phyloP scores from a whole-genome alignment of 192 early-diverging fungal species.

The Linnemannia schmuckeri region DNA sequence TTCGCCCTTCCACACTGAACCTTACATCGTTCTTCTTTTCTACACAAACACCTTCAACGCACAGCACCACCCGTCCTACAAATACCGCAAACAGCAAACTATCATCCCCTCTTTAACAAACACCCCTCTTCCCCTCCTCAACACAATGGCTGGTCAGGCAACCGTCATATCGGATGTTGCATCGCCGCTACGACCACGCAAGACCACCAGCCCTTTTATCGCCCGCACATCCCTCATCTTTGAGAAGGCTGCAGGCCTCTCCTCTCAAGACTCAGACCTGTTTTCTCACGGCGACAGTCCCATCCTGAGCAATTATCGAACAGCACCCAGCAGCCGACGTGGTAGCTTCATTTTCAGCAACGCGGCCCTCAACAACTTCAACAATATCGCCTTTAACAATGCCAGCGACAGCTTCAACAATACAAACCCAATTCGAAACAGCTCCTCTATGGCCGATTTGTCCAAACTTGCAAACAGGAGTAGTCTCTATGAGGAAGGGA shows the following conservation, averaged over 20 bases:
- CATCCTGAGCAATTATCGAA: background rate
- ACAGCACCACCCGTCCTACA: no score
- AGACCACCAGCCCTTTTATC: constrained; percentile 20
- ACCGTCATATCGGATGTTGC: constrained; percentile 12
- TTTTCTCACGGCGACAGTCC: background rate
- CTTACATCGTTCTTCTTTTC: background rate
- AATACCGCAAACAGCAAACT: no score
- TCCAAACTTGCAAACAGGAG: background rate
- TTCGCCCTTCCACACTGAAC: background rate
- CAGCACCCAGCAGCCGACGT: background rate
- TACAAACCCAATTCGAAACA: background rate
- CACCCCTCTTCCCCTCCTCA: no score
- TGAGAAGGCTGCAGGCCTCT: background rate
- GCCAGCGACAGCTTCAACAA: background rate
- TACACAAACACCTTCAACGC: no score
- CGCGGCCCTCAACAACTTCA: no score
- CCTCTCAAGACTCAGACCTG: background rate
- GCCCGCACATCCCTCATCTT: constrained; percentile 2
- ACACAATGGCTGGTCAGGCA: background rate
- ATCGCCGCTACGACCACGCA: constrained; percentile 17
- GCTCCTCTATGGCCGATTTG: background rate
- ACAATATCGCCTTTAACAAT: background rate
- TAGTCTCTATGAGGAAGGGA: background rate
- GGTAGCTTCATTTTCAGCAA: constrained; percentile 1
- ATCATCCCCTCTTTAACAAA: no score